These are phyloP conservation scores for Tephrocybe sp. DNA, from an alignment of 768 basidiomycete genomes.

Conservation along the genomic window DNA sequence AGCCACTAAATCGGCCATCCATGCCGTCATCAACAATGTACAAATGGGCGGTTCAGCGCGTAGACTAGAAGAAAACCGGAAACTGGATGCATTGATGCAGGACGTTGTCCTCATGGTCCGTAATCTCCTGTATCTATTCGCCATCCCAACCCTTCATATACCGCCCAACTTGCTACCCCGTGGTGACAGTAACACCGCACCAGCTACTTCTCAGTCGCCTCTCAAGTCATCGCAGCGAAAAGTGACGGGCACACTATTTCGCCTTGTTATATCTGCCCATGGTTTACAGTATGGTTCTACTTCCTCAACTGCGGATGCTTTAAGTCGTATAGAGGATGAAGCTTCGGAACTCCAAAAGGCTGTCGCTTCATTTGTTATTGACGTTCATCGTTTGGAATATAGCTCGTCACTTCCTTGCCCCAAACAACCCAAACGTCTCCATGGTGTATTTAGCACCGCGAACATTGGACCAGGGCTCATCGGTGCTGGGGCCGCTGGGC, in stretches of 20 bases:
- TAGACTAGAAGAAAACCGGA: slow-evolving; percentile 52
- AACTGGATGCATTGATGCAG: slow-evolving; percentile 62
- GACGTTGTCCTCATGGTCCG: slow-evolving; percentile 66
- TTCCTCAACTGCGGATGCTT: slow-evolving; percentile 56
- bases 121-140: slow-evolving; percentile 70
- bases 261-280: slow-evolving; percentile 86
- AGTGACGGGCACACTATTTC: slow-evolving; percentile 84
- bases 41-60: slow-evolving; percentile 43
- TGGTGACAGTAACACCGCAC: slow-evolving; percentile 44
- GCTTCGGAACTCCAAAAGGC: slow-evolving; percentile 75
- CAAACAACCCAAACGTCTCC: slow-evolving; percentile 49
- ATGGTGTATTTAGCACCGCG: slow-evolving; percentile 57
- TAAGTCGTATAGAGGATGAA: slow-evolving; percentile 70
- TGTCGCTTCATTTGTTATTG: slow-evolving; percentile 62
- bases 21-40: slow-evolving; percentile 62
- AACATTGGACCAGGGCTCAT: slow-evolving; percentile 74
- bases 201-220: slow-evolving; percentile 47
- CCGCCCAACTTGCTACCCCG: slow-evolving; percentile 52
- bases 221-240: slow-evolving; percentile 81
- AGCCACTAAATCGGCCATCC: slow-evolving; percentile 56
- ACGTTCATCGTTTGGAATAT: slow-evolving; percentile 60
- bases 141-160: slow-evolving; percentile 59
- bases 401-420: slow-evolving; percentile 21
- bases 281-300: slow-evolving; percentile 82
- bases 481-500: slow-evolving; percentile 74